These are phyloP conservation scores for Collybia nuda DNA, from an alignment of 768 basidiomycete species.

Conservation along the genomic window DNA sequence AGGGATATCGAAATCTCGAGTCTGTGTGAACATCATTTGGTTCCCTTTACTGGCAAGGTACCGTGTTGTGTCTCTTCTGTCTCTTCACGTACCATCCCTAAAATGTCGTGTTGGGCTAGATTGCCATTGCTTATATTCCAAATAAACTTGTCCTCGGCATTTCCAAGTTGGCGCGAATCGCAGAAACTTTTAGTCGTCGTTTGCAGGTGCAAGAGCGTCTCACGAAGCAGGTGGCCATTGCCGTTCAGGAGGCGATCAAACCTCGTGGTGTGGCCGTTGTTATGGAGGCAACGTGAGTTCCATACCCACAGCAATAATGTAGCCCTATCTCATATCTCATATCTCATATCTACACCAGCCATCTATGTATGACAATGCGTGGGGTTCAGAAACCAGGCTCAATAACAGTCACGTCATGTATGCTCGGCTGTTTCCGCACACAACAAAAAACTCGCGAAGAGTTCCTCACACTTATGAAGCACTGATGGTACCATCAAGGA, in stretches of 20 bases:
- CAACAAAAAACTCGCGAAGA: constrained; percentile 99
- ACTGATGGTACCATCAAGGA: constrained; percentile 18
- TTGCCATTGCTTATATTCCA: constrained; percentile 97
- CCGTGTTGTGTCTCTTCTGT: constrained; percentile 23
- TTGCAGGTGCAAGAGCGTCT: constrained; percentile 97
- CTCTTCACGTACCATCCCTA: constrained; percentile 15
- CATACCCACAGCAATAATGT: not conserved
- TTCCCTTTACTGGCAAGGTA: constrained; percentile 97
- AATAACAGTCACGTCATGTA: constrained; percentile 93
- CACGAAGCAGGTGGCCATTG: constrained; percentile 95
- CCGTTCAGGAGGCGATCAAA: constrained; percentile 98
- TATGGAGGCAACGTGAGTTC: constrained; percentile 91
- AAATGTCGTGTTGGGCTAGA: constrained; percentile 43
- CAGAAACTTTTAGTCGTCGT: constrained; percentile 94
- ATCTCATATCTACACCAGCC: constrained; percentile 43
- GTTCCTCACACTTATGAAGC: constrained; percentile 84
- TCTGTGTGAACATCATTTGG: constrained; percentile 97
- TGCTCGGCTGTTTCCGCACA: constrained; percentile 98
- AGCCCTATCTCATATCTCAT: constrained; percentile 4
- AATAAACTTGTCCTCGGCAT: constrained; percentile 92
- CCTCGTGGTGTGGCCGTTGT: constrained; percentile 98
- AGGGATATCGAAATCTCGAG: constrained; percentile 97
- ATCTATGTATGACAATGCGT: constrained; percentile 99
- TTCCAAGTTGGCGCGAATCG: constrained; percentile 95
- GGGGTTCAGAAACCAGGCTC: constrained; percentile 99